phyloP scores from a whole-genome alignment of 306 rosid genomes.

The Purshia tridentata region DNA sequence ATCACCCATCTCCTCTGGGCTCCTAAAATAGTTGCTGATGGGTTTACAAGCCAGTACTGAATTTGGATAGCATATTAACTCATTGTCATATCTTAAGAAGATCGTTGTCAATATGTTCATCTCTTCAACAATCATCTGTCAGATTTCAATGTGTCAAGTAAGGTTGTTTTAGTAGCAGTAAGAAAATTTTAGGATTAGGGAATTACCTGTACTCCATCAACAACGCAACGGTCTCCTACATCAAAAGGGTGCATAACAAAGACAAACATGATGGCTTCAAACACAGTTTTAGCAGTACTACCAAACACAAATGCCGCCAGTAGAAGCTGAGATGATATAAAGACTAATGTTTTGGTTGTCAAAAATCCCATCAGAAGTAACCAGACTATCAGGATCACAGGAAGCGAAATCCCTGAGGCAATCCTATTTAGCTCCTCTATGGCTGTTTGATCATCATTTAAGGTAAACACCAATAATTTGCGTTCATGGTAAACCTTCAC shows the following conservation, averaged over 20 bases:
- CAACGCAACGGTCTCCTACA: constrained; percentile 86
- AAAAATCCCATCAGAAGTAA: constrained; percentile 69
- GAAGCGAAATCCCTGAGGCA: constrained; percentile 42
- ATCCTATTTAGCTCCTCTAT: constrained; percentile 76
- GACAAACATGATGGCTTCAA: constrained; percentile 86
- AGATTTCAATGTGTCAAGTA: constrained; percentile 23
- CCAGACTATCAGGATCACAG: constrained; percentile 53
- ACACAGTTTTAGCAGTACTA: constrained; percentile 65
- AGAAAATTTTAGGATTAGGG: not conserved
- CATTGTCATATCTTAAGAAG: constrained; percentile 80
- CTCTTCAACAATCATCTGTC: constrained; percentile 85
- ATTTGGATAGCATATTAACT: constrained; percentile 82
- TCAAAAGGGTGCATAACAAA: constrained; percentile 90
- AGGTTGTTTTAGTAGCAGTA: constrained; percentile 9
- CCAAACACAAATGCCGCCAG: constrained; percentile 70
- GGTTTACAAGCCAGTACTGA: constrained; percentile 74
- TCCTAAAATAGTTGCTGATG: constrained; percentile 80
- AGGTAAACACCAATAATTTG: constrained; percentile 64
- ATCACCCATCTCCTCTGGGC: constrained; percentile 75
- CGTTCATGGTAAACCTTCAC: constrained; percentile 80
- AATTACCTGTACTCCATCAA: constrained; percentile 85
- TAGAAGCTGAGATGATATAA: constrained; percentile 78
- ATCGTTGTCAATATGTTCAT: constrained; percentile 81
- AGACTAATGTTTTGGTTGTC: constrained; percentile 66
- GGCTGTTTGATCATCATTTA: constrained; percentile 78